phyloP scores from a whole-genome alignment of 768 basidiomycete genomes.

The Naganishia friedmannii region DNA sequence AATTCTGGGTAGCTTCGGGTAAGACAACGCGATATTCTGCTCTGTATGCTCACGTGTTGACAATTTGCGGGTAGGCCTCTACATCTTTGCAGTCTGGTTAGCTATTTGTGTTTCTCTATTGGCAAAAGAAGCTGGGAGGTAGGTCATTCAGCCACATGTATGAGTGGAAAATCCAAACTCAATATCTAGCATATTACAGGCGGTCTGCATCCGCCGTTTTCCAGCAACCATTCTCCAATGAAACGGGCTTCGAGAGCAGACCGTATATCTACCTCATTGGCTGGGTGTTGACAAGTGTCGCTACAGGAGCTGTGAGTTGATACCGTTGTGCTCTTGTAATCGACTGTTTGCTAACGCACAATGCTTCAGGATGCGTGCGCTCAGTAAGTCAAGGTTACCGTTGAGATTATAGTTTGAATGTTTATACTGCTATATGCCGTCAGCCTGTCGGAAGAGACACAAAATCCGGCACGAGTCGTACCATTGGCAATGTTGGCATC shows the following conservation, averaged over 20 bases:
- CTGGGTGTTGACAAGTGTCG: constrained; percentile 52
- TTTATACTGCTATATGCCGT: not conserved
- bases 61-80: constrained; percentile 29
- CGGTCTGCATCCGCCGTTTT: constrained; percentile 21
- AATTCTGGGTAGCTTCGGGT: constrained; percentile 43
- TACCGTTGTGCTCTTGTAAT: not conserved
- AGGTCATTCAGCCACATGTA: not conserved
- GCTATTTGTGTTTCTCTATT: constrained; percentile 42
- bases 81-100: constrained; percentile 44
- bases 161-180: not conserved
- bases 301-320: constrained; percentile 44
- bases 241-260: constrained; percentile 43
- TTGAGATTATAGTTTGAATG: not conserved
- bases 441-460: constrained; percentile 53
- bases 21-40: not conserved
- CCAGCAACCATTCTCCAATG: constrained; percentile 36
- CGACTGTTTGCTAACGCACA: not conserved
- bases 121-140: constrained; percentile 24
- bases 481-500: constrained; percentile 52
- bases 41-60: not conserved
- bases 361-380: constrained; percentile 50
- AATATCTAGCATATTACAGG: not conserved
- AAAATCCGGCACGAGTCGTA: constrained; percentile 51
- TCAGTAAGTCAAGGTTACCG: constrained; percentile 42
- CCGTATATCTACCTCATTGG: constrained; percentile 53